phyloP scores from a whole-genome alignment of 106 monocot genomes.

The Dendrobium chrysotoxum region DNA sequence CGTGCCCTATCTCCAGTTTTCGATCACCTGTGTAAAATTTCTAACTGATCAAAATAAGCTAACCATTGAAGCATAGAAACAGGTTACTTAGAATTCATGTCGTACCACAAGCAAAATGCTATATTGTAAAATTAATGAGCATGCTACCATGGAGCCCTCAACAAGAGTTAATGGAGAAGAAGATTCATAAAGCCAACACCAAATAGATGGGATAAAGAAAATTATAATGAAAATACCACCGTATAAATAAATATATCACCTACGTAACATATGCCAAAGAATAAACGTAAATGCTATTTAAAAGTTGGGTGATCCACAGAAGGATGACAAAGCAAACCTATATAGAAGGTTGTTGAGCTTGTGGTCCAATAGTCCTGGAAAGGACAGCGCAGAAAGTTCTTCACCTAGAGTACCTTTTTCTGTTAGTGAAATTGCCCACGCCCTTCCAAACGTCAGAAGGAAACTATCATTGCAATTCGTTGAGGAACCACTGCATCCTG shows the following conservation, averaged over 20 bases:
- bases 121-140: neutral
- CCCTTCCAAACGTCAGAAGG: slow-evolving; percentile 70
- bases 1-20: neutral
- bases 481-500: slow-evolving; percentile 18
- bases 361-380: slow-evolving; percentile 23
- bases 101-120: neutral
- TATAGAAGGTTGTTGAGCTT: slow-evolving; percentile 54
- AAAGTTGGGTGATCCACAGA: neutral
- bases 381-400: slow-evolving; percentile 53
- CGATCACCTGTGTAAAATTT: neutral
- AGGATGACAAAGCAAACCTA: slow-evolving; percentile 37
- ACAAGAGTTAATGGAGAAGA: neutral
- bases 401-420: slow-evolving; percentile 43
- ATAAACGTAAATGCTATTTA: neutral
- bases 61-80: neutral
- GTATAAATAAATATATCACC: neutral
- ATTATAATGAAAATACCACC: neutral
- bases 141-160: neutral
- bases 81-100: neutral
- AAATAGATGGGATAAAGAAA: neutral
- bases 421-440: slow-evolving; percentile 80
- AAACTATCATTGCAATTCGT: slow-evolving; percentile 19
- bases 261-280: neutral
- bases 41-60: neutral
- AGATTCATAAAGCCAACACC: neutral